A percentile compares a stretch with the other conserved stretches of the same genome.
These are phyloP conservation scores for Penicillium argentinense DNA, from an alignment of 495 filamentous ascomycete species.

Conservation along the genomic window DNA sequence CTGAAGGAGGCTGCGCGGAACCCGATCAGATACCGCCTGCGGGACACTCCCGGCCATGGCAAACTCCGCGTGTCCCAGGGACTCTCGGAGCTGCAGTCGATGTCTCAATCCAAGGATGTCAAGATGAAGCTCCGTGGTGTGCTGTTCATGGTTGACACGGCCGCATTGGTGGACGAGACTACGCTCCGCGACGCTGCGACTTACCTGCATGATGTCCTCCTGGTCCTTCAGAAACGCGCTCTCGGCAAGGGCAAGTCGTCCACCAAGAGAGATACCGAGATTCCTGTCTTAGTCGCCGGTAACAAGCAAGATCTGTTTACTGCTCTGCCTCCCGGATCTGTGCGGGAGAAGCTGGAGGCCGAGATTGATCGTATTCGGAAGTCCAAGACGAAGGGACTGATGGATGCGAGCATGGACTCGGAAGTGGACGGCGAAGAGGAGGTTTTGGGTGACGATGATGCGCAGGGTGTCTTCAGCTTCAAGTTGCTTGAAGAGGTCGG, in stretches of 20 bases:
- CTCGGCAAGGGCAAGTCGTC: conserved; percentile 49
- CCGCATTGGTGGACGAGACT: conserved; percentile 61
- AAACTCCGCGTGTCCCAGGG: conserved; percentile 71
- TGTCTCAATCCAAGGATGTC: conserved; percentile 45
- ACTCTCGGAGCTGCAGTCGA: conserved; percentile 38
- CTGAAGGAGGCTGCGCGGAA: conserved; percentile 66
- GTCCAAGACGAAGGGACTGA: conserved; percentile 73
- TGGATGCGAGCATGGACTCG: conserved; percentile 60
- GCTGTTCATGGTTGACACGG: conserved; percentile 85
- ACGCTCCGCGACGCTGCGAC: conserved; percentile 62
- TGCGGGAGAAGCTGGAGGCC: conserved; percentile 71
- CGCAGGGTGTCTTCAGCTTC: conserved; percentile 75
- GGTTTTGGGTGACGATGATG: conserved; percentile 74
- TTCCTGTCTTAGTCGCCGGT: conserved; percentile 80
- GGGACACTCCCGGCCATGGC: conserved; percentile 92
- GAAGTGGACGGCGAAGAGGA: conserved; percentile 74
- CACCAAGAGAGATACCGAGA: conserved; percentile 56
- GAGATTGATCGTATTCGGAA: conserved; percentile 80
- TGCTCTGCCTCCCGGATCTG: conserved; percentile 76
- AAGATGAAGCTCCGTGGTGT: conserved; percentile 67
- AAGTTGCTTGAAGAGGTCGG: conserved; percentile 75
- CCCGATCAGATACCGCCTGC: conserved; percentile 71
- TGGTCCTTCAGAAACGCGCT: conserved; percentile 76
- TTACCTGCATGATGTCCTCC: conserved; percentile 83
- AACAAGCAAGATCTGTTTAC: conserved; percentile 98